Base-by-base conservation (phyloP, 1,284 basidiomycete species). In the Ceratobasidium sp. region DNA sequence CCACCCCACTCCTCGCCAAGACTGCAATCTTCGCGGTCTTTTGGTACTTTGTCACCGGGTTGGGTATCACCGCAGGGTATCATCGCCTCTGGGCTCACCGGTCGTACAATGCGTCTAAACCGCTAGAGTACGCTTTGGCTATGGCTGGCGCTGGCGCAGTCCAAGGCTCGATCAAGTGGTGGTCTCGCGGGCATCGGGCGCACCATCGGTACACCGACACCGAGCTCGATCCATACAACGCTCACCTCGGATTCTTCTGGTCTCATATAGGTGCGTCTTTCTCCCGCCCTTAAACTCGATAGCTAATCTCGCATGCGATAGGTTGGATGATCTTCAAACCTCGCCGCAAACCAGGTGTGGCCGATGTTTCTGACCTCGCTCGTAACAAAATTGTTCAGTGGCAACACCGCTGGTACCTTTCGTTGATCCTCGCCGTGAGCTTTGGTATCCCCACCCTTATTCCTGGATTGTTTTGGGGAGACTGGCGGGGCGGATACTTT, bases 181-280 rank as follows among this genome's bases (percentile, higher is more conserved):
- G 95, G 95, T 90, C 90, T 19, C 88, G 94, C 61, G 94, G 93
- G 75, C 95, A 97, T 85, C 91, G 95, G 76, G 93, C 95, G 6
- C 94, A 96, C 83, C 94, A 96, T 82, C 88, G 94, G 69, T 96
- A 96, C 85, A 96, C 95, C 80, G 95, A 97, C 84, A 96, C 95
- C 78, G 92, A 95, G 74, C 91, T 97, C 76, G 95, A 97, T 84
- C 95, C 95, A 0, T 97, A 97, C 85, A 92, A 92, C 77, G 94
- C 95, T 2, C 91, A 95, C 83, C 89, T 91, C 80, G 95, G 95
- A 31, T 85, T 93, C 77, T 84, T 85, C 76, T 90, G 88, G 85
- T 89, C 92, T 0, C 95, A 96, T 80, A 85, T 96, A 76, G 69
- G 69, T 72, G 62, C n/a, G 69, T 29, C 87, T 9, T 89, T 88